phyloP scores from a whole-genome alignment of 441 rosid genomes.

The Brassica hybrid region DNA sequence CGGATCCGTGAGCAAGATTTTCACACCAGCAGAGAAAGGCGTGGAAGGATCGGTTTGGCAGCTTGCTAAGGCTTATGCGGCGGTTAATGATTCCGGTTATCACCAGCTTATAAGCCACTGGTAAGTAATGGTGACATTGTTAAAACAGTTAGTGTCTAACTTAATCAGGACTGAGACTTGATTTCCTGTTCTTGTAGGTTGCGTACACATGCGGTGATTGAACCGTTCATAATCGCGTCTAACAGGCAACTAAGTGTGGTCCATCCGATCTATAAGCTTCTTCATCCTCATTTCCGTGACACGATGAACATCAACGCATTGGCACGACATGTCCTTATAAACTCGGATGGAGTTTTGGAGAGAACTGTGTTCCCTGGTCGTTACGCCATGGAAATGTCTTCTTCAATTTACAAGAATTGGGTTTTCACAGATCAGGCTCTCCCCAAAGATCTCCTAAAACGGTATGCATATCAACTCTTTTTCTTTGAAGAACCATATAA shows the following conservation, averaged over 20 bases:
- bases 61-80: slow-evolving; percentile 89
- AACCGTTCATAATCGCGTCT: slow-evolving; percentile 83
- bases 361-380: slow-evolving; percentile 69
- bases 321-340: slow-evolving; percentile 77
- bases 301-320: slow-evolving; percentile 94
- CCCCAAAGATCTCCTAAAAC: slow-evolving; percentile 74
- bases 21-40: slow-evolving; percentile 66
- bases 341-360: slow-evolving; percentile 76
- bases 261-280: slow-evolving; percentile 86
- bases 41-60: slow-evolving; percentile 78
- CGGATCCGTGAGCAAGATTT: slow-evolving; percentile 75
- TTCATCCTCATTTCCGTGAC: slow-evolving; percentile 91
- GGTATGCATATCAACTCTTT: slow-evolving; percentile 43
- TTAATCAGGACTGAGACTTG: not conserved
- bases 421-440: slow-evolving; percentile 81
- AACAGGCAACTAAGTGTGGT: slow-evolving; percentile 78
- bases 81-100: slow-evolving; percentile 86
- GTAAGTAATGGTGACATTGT: slow-evolving; percentile 46
- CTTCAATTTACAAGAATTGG: slow-evolving; percentile 78
- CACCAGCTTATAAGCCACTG: slow-evolving; percentile 92
- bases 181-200: slow-evolving; percentile 52
- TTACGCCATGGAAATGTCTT: slow-evolving; percentile 83
- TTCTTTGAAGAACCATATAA: too few relatives aligned
- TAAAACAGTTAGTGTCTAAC: not conserved
- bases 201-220: slow-evolving; percentile 83